Evolutionary conservation across 78 protist genomes (phyloP).

Genomic region (Dictyostelium intermedium): DNA sequence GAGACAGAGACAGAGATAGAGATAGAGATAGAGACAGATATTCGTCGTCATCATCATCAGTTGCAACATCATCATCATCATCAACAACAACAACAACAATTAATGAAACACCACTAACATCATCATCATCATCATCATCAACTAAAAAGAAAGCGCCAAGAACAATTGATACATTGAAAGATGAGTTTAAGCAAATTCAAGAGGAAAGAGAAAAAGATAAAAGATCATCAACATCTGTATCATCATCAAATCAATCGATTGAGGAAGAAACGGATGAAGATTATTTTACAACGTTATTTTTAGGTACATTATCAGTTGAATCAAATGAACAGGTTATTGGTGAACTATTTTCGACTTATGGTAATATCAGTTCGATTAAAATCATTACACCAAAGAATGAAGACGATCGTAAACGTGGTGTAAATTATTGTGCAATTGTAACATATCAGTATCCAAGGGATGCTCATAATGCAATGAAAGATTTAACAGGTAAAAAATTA

Average conservation of each 20-base stretch:
- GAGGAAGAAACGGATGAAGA: not conserved
- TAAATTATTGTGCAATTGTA: slow-evolving; percentile 32
- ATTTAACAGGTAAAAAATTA: not conserved
- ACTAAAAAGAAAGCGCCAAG: slow-evolving; percentile 13
- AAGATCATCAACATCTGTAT: not conserved
- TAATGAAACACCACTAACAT: not conserved
- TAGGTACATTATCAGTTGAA: slow-evolving; percentile 11
- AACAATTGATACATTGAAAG: slow-evolving; percentile 45
- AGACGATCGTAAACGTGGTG: slow-evolving; percentile 22
- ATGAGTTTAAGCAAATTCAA: slow-evolving; percentile 47
- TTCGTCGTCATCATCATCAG: not conserved
- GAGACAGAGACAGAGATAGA: not conserved
- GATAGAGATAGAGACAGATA: not conserved
- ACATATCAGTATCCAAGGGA: not conserved
- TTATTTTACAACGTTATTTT: slow-evolving; percentile 31
- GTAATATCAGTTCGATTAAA: not conserved
- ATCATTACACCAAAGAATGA: slow-evolving; percentile 36
- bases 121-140: not conserved
- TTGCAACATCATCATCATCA: not conserved
- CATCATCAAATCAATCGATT: not conserved
- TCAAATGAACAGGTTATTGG: not conserved
- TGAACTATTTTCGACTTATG: slow-evolving; percentile 5
- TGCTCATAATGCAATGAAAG: slow-evolving; percentile 22
- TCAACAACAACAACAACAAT: not conserved
- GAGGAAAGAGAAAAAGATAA: slow-evolving; percentile 40